A percentile compares a stretch with the other conserved stretches of the same genome.
Evolutionary conservation across 805 yeast genomes (phyloP).

Genomic region (Myxozyma lipomycoides): DNA sequence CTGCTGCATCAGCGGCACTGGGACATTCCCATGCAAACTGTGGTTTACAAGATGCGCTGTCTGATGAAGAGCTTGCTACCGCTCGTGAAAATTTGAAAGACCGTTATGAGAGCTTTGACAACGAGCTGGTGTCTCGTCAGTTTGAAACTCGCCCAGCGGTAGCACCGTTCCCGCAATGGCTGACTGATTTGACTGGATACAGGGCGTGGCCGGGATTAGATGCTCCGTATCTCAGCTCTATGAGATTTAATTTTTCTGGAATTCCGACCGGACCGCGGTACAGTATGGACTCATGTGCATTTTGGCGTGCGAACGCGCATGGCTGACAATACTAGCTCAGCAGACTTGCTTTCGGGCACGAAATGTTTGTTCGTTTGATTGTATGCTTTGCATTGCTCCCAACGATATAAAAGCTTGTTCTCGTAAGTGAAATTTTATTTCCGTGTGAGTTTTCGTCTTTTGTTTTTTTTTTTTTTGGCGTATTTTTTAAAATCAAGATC

Average conservation of each 20-base stretch:
- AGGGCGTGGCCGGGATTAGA: slow-evolving; percentile 17
- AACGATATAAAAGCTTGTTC: slow-evolving; percentile 18
- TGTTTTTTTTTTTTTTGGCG: neutral
- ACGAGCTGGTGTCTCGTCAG: neutral
- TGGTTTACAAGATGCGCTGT: no score
- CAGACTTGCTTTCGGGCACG: slow-evolving; percentile 10
- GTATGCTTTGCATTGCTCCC: slow-evolving; percentile 17
- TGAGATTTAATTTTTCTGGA: slow-evolving; percentile 14
- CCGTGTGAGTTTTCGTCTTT: neutral
- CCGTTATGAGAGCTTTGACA: no score
- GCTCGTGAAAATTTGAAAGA: no score
- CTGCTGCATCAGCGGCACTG: no score
- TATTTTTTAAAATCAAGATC: slow-evolving; percentile 26
- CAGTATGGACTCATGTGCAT: slow-evolving; percentile 2
- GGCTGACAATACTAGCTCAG: slow-evolving; percentile 10
- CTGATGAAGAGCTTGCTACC: no score
- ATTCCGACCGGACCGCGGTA: slow-evolving; percentile 11
- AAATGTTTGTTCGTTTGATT: slow-evolving; percentile 20
- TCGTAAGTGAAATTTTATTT: slow-evolving; percentile 7
- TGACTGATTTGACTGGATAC: slow-evolving; percentile 14
- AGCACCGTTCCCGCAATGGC: slow-evolving; percentile 20
- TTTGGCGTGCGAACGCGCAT: neutral
- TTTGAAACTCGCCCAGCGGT: neutral
- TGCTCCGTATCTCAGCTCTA: slow-evolving; percentile 19
- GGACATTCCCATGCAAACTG: no score